Evolutionary conservation across 768 basidiomycete species (phyloP).

Genomic region (Pleurotus ostreatus): DNA sequence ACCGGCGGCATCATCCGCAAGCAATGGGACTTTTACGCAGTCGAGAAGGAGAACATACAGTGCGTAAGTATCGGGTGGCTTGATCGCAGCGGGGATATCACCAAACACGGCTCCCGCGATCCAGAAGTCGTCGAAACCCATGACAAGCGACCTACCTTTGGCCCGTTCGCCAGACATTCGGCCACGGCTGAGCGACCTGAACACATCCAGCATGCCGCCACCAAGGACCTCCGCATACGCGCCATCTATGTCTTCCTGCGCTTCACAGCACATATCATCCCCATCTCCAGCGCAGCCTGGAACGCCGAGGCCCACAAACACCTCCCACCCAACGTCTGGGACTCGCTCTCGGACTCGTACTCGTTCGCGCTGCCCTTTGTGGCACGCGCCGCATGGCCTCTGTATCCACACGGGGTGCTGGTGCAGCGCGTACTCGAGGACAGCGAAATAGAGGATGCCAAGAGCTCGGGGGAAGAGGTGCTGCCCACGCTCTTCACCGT

Average conservation of each 20-base stretch:
- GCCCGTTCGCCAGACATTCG: constrained; percentile 40
- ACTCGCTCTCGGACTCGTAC: constrained; percentile 26
- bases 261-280: constrained; percentile 66
- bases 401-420: constrained; percentile 75
- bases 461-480: constrained; percentile 57
- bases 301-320: not conserved
- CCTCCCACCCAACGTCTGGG: constrained; percentile 3
- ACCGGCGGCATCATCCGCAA: constrained; percentile 65
- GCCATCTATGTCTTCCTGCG: constrained; percentile 78
- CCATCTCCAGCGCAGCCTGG: constrained; percentile 20
- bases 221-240: constrained; percentile 41
- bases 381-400: constrained; percentile 74
- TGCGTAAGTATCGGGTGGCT: constrained; percentile 78
- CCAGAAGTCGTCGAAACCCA: not conserved
- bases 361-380: constrained; percentile 81
- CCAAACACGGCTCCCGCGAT: not conserved
- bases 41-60: constrained; percentile 70
- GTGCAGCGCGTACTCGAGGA: constrained; percentile 72
- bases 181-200: not conserved
- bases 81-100: constrained; percentile 23
- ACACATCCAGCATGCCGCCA: constrained; percentile 11
- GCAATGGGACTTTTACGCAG: constrained; percentile 65
- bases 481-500: constrained; percentile 82
- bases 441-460: constrained; percentile 62
- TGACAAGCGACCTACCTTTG: constrained; percentile 45